A percentile compares a stretch with the other conserved stretches of the same genome.
Conservation (phyloP, 805 yeast species). For the Sugiyamaella marilandica region DNA sequence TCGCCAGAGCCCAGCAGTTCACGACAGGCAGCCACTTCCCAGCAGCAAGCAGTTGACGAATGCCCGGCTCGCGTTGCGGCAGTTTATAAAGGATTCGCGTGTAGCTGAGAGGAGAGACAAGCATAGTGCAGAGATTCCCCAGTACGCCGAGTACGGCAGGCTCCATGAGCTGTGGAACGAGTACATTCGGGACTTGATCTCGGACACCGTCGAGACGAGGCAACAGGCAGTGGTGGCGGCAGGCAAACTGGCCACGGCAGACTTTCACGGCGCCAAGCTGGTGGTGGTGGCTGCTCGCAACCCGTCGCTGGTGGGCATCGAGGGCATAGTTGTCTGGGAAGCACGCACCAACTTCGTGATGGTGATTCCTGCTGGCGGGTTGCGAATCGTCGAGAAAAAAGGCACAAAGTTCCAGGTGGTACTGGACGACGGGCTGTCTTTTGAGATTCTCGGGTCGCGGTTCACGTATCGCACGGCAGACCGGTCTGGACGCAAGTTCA, state of each 20-base stretch:
- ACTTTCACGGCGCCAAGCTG: slow-evolving; percentile 70
- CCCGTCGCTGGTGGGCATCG: slow-evolving; percentile 50
- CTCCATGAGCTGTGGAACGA: slow-evolving; percentile 68
- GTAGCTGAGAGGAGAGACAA: neutral
- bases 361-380: slow-evolving; percentile 57
- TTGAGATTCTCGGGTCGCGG: slow-evolving; percentile 74
- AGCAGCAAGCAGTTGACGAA: slow-evolving; percentile 13
- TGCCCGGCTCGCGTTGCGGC: slow-evolving; percentile 26
- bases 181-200: slow-evolving; percentile 55
- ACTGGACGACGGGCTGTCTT: slow-evolving; percentile 44
- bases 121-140: slow-evolving; percentile 8
- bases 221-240: slow-evolving; percentile 12
- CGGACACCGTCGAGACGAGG: neutral
- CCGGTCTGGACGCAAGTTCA: slow-evolving; percentile 79
- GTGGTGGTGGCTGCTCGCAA: slow-evolving; percentile 56
- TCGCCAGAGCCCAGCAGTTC: neutral
- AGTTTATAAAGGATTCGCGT: slow-evolving; percentile 20
- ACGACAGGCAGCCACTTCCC: neutral
- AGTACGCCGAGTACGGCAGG: slow-evolving; percentile 47
- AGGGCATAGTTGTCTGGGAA: slow-evolving; percentile 83
- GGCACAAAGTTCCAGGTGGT: slow-evolving; percentile 49
- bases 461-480: slow-evolving; percentile 72
- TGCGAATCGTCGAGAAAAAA: slow-evolving; percentile 61
- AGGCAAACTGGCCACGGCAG: slow-evolving; percentile 61
- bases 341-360: slow-evolving; percentile 67